Percentiles rank a stretch among this genome's conserved stretches.
These are phyloP conservation scores for Argentina anserina DNA, from an alignment of 306 rosid genomes.

Conservation along the genomic window DNA sequence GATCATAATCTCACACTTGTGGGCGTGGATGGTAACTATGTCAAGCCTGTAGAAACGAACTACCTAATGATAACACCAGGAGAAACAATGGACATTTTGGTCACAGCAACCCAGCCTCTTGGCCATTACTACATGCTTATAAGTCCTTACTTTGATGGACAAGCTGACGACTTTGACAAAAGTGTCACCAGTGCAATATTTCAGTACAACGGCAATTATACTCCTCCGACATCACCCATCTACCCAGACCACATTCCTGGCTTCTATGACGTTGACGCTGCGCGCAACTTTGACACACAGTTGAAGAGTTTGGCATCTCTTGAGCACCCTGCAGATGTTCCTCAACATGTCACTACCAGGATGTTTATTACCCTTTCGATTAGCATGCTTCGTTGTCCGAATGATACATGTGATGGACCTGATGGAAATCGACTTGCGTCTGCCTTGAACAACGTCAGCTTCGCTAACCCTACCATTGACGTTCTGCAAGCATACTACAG, in stretches of 20 bases:
- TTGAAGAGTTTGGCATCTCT: constrained; percentile 31
- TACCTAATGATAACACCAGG: constrained; percentile 51
- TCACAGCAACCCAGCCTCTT: constrained; percentile 37
- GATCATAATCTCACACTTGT: constrained; percentile 51
- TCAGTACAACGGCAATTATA: constrained; percentile 33
- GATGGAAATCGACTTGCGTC: constrained; percentile 40
- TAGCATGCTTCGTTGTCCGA: constrained; percentile 28
- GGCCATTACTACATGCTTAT: constrained; percentile 46
- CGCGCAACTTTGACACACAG: constrained; percentile 14
- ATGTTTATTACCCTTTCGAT: constrained; percentile 32
- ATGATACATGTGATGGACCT: constrained; percentile 39
- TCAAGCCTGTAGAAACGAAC: constrained; percentile 27
- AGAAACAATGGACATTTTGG: constrained; percentile 42
- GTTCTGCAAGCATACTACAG: constrained; percentile 52
- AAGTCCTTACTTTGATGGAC: constrained; percentile 24
- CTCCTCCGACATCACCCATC: background rate
- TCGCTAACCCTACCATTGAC: constrained; percentile 27
- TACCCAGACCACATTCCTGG: constrained; percentile 26
- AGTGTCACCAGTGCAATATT: constrained; percentile 39
- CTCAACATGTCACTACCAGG: constrained; percentile 29
- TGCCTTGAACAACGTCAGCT: constrained; percentile 48
- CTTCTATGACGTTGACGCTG: constrained; percentile 32
- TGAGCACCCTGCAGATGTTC: constrained; percentile 34
- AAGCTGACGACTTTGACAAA: constrained; percentile 27
- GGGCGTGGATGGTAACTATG: constrained; percentile 36